Evolutionary conservation across 148 eudicot genomes (phyloP), one percentile per base, ranked within the genome.

Genomic region (Dianthus caryophyllus): DNA sequence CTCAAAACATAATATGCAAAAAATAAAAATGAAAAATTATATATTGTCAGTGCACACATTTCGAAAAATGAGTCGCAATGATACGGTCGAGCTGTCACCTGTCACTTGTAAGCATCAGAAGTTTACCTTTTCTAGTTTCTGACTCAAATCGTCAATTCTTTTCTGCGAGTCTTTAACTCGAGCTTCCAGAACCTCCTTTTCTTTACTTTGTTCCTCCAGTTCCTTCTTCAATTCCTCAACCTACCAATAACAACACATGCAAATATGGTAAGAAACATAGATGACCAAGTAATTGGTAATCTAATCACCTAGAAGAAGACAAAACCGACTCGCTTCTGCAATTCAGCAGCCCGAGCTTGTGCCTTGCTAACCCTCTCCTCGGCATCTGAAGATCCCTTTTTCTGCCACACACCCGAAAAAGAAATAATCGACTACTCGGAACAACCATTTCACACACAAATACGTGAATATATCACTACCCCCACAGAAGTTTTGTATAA

Each of bases 181-280:
- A 43, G 76, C 50, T 73, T 84, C 86, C 70, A 89, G 71, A 1
- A 70, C 77, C 65, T 79, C 80, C 55, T 80, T 92, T 68, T 82
- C 88, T 73, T 64, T 75, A 52, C 72, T 79, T 60, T 83, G 89
- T 17, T 57, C 22, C 36, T 85, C 88, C 58, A 79, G 64, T 78
- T 89, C 91, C 72, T 78, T 85, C 74, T 77, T 81, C 50, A 92
- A 82, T 65, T 76, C 75, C 50, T 87, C 88, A 73, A 87, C 79
- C 85, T 87, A 76, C 51, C 64, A 44, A 50, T 26, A 5, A 66
- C 18, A 41, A 64, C 13, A 31, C 5, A 30, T 12, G 18, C 20
- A 52, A 46, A 21, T 26, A 30, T 1, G 61, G 9, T 58, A 20
- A 48, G 52, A 62, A 47, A 41, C 20, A 1, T 1, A 67, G 16